Evolutionary conservation across 768 basidiomycete species (phyloP).

Genomic region (Flagelloscypha sp.): DNA sequence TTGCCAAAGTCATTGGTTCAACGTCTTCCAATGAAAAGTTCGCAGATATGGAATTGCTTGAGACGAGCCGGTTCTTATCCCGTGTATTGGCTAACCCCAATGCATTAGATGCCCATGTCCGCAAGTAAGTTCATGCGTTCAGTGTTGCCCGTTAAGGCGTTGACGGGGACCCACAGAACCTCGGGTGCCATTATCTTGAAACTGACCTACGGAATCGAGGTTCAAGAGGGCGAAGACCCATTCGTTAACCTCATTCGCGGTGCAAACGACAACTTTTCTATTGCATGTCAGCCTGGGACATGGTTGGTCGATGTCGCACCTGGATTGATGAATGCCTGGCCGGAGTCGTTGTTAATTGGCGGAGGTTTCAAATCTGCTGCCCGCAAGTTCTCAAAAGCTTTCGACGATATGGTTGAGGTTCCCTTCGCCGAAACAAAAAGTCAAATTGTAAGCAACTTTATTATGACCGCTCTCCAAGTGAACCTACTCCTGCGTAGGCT

Average conservation of each 20-base stretch:
- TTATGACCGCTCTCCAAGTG: background rate
- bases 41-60: slow-evolving; percentile 24
- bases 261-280: slow-evolving; percentile 43
- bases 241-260: slow-evolving; percentile 43
- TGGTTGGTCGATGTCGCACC: slow-evolving; percentile 30
- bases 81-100: slow-evolving; percentile 24
- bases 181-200: slow-evolving; percentile 47
- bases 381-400: slow-evolving; percentile 27
- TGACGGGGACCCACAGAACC: slow-evolving; percentile 21
- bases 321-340: slow-evolving; percentile 32
- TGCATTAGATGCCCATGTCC: slow-evolving; percentile 26
- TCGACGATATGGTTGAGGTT: slow-evolving; percentile 29
- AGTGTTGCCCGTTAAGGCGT: background rate
- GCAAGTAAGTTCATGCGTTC: slow-evolving; percentile 27
- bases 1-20: slow-evolving; percentile 34
- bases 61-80: slow-evolving; percentile 29
- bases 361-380: slow-evolving; percentile 44
- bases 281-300: slow-evolving; percentile 34
- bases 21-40: slow-evolving; percentile 20
- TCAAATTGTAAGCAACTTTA: slow-evolving; percentile 33
- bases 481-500: slow-evolving; percentile 19
- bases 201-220: slow-evolving; percentile 49
- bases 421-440: slow-evolving; percentile 38
- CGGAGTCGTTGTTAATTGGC: slow-evolving; percentile 47
- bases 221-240: slow-evolving; percentile 43